phyloP scores from a whole-genome alignment of 2,329 filamentous ascomycete species.

The Colletotrichum navitas region DNA sequence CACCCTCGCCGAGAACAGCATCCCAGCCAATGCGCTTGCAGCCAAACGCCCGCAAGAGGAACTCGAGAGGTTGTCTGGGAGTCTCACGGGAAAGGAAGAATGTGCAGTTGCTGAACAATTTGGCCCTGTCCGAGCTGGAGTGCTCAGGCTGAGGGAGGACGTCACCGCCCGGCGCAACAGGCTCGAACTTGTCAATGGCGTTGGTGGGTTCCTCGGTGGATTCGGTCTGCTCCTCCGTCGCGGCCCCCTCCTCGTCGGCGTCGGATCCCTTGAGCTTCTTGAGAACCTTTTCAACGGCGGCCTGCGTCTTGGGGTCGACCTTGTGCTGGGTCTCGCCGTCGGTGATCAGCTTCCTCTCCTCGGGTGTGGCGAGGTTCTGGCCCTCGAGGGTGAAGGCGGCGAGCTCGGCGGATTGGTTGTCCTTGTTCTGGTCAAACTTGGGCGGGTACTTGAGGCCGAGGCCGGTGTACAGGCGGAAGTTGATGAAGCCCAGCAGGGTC shows the following conservation, averaged over 20 bases:
- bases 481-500: conserved; percentile 93
- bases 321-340: conserved; percentile 63
- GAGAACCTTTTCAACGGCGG: conserved; percentile 77
- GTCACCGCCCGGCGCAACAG: conserved; percentile 86
- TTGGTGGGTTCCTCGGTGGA: conserved; percentile 61
- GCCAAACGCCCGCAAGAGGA: conserved; percentile 92
- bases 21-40: conserved; percentile 98
- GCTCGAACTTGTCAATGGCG: conserved; percentile 91
- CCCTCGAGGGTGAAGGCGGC: conserved; percentile 92
- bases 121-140: conserved; percentile 74
- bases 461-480: conserved; percentile 93
- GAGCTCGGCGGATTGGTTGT: conserved; percentile 90
- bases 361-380: conserved; percentile 68
- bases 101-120: conserved; percentile 89
- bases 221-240: conserved; percentile 54
- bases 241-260: conserved; percentile 57
- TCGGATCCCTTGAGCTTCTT: conserved; percentile 73
- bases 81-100: conserved; percentile 96
- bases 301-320: conserved; percentile 73
- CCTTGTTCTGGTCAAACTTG: conserved; percentile 88
- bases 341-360: conserved; percentile 66
- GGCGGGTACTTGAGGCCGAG: conserved; percentile 95
- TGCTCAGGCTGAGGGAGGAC: conserved; percentile 82
- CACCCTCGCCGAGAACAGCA: conserved; percentile 86
- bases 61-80: conserved; percentile 89